These are phyloP conservation scores for Ogataea salicorniae DNA, from an alignment of 805 yeast genomes.

Conservation along the genomic window DNA sequence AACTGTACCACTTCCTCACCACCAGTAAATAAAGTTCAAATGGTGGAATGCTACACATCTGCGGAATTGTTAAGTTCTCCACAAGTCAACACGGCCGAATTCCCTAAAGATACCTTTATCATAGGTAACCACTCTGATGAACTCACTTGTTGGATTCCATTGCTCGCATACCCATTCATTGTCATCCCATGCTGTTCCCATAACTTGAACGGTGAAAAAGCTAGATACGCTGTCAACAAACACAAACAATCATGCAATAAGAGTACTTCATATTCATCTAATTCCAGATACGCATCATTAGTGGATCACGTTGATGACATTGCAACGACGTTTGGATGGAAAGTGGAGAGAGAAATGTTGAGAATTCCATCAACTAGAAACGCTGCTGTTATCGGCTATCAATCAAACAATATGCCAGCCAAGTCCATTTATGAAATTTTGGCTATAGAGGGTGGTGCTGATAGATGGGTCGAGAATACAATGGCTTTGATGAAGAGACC, in stretches of 20 bases:
- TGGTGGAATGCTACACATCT: constrained; percentile 53
- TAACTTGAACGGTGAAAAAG: constrained; percentile 68
- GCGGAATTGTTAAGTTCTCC: constrained; percentile 46
- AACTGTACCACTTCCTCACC: not conserved
- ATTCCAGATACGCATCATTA: constrained; percentile 76
- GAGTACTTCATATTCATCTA: constrained; percentile 28
- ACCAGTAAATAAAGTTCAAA: constrained; percentile 30
- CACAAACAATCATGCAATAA: constrained; percentile 11
- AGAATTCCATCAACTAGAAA: constrained; percentile 93
- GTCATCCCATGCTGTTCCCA: constrained; percentile 97
- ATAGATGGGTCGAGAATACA: constrained; percentile 82
- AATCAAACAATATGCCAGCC: constrained; percentile 21
- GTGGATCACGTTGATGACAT: constrained; percentile 79
- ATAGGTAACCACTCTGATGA: constrained; percentile 97
- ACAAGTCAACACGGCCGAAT: constrained; percentile 58
- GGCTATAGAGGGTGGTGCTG: constrained; percentile 80
- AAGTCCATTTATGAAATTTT: constrained; percentile 54
- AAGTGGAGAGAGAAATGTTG: constrained; percentile 75
- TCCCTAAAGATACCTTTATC: constrained; percentile 66
- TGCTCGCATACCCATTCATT: constrained; percentile 79
- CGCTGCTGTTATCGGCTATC: constrained; percentile 77
- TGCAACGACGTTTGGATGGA: constrained; percentile 74
- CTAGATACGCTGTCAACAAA: constrained; percentile 52
- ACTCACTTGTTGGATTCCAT: constrained; percentile 91
- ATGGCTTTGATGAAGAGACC: constrained; percentile 63